These are phyloP conservation scores for Cyclospora cayetanensis DNA, from an alignment of 169 alveolate species.

Conservation along the genomic window DNA sequence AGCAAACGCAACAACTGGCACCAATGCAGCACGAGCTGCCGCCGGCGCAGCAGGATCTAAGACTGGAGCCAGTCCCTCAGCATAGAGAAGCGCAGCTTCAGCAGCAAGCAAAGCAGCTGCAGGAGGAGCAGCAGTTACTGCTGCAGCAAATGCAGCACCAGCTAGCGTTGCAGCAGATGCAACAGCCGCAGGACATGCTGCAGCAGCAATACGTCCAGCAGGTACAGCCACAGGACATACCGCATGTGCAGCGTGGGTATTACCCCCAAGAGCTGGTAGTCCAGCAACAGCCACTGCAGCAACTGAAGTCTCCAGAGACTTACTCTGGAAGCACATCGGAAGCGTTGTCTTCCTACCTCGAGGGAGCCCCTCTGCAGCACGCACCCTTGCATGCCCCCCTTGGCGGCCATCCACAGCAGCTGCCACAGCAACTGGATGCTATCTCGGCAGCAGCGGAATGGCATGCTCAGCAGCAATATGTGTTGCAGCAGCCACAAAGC, in stretches of 20 bases:
- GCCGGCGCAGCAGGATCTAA: neutral
- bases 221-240: slow-evolving; percentile 9
- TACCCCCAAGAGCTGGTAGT: slow-evolving; percentile 2
- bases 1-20: neutral
- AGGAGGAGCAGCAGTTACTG: slow-evolving; percentile 23
- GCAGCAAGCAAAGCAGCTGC: neutral
- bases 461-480: slow-evolving; percentile 45
- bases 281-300: slow-evolving; percentile 15
- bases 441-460: slow-evolving; percentile 34
- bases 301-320: neutral
- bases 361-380: neutral
- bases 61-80: neutral
- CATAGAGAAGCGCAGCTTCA: neutral
- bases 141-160: neutral
- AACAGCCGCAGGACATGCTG: neutral
- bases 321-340: neutral
- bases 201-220: neutral
- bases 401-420: neutral
- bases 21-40: neutral
- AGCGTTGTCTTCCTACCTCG: slow-evolving; percentile 14
- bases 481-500: neutral
- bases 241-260: no score
- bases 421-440: neutral
- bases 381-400: slow-evolving; percentile 27
- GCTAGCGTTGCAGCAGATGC: neutral